Evolutionary conservation across 2,329 filamentous ascomycete genomes (phyloP).

Genomic region (Colletotrichum melonis): DNA sequence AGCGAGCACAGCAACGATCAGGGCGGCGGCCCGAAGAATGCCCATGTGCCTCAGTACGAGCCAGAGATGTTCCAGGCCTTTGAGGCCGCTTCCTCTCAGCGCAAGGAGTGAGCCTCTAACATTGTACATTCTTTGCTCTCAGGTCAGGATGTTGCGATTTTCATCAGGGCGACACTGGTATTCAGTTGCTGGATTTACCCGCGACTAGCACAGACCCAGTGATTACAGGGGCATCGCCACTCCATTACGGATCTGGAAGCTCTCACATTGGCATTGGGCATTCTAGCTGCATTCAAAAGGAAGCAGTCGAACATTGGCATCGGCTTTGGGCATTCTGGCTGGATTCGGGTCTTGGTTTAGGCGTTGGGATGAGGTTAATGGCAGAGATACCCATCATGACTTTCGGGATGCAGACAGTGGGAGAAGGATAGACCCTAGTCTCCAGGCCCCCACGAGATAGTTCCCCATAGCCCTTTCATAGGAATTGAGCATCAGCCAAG

Average conservation of each 20-base stretch:
- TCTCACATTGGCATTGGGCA: background rate
- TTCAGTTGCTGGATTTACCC: background rate
- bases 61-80: background rate
- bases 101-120: background rate
- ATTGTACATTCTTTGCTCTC: background rate
- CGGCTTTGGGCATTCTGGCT: background rate
- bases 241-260: background rate
- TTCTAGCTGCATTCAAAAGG: background rate
- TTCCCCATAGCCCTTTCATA: background rate
- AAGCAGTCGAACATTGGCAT: background rate
- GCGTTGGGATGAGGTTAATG: background rate
- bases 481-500: background rate
- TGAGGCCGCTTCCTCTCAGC: background rate
- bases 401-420: background rate
- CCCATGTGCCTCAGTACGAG: background rate
- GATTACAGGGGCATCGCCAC: background rate
- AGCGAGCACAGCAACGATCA: background rate
- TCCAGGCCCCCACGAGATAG: background rate
- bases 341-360: background rate
- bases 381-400: background rate
- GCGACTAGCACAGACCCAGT: background rate
- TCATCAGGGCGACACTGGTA: background rate
- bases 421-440: background rate
- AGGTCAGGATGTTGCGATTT: background rate
- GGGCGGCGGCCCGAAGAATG: background rate